Base-by-base conservation (phyloP, 371 early-diverging fungal species). In the Synchytrium microbalum region DNA sequence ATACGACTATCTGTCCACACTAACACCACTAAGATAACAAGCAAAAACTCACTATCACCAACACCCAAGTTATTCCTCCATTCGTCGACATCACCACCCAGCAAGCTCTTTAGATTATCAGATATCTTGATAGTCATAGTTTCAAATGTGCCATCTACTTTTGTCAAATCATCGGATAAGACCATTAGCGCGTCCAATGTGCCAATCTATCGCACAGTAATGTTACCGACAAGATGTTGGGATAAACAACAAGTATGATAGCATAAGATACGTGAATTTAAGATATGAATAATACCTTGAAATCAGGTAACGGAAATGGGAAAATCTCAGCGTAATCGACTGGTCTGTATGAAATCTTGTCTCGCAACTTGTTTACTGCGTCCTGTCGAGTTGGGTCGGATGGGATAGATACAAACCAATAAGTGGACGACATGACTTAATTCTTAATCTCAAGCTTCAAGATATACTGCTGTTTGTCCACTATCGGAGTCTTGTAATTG, bases 81-180 rank as follows among this genome's bases (percentile, higher is more conserved):
- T 59, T 81, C 60, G 59, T 79, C 75, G 64, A 79, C 58, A 71
- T 77, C 75, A 62, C 72, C 66, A 67, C 65, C 73, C 66, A 86
- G 72, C 46, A 93, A 80, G 32, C 61, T 79, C 5, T 83, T 80
- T 55, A 96, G 75, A 46, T 84, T 86, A 61, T 95, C 95, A 3
- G 88, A 83, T 30, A 93, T 72, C 76, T 94, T 97, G 66, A 79
- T 79, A 53, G 79, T 80, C 3, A 88, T 79, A 33, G 77, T 74
- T 66, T 95, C 95, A 63, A 88, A 85, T 0, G 79, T 73, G 3
- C 83, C 67, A 70, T 97, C 98, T 64, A 81, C 78, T 69, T 94
- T 96, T 52, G 79, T 80, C 52, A 97, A 79, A 67, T 97, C 96
- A 70, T 97, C 98, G 8, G 95, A 93, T 31, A 95, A 79, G 25